Evolutionary conservation across 176 grass and related monocot genomes (phyloP), one percentile per base, ranked within the genome.

Genomic region (Aegilops bicornis): DNA sequence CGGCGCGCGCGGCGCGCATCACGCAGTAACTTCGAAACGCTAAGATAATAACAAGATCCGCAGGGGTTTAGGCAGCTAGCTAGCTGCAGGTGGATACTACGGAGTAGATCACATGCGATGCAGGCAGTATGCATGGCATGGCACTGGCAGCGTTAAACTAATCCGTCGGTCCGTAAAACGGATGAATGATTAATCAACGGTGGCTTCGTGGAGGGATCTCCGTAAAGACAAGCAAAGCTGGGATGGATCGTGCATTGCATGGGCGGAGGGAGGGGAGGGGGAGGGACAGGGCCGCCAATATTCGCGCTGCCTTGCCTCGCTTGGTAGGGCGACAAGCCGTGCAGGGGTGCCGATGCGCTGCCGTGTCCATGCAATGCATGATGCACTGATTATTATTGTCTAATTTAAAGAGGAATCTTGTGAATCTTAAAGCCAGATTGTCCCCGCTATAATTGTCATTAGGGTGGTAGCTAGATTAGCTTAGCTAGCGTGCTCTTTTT

Each of bases 271-370:
- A 50, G 69, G 37, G 11, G n/a, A 22, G 45, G 7, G 4, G 5
- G n/a, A 12, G 25, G 3, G 88, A 90, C 78, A 88, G 29, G 58
- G 77, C 14, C 72, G 76, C 88, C 88, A 88, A 90, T 90, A 93
- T 93, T 93, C 91, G 77, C 85, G 91, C 88, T 90, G 80, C 66
- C 58, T 75, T 90, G 80, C 66, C 58, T 40, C 1, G 6, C 36
- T 74, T 42, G 88, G 83, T 93, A 90, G 91, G 91, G 91, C 20
- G 91, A 88, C 88, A 93, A 76, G 59, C 64, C 78, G 64, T 27
- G 85, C 88, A 64, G 72, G 69, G 69, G 64, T 7, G 70, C 63
- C 56, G 74, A 84, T 82, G 86, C 90, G 71, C 50, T 64, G 75
- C 56, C 54, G 54, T 59, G 0, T 59, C 19, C 54, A 58, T 54